These are phyloP conservation scores for Brassica nigra DNA, from an alignment of 345 rosid species.

Conservation along the genomic window DNA sequence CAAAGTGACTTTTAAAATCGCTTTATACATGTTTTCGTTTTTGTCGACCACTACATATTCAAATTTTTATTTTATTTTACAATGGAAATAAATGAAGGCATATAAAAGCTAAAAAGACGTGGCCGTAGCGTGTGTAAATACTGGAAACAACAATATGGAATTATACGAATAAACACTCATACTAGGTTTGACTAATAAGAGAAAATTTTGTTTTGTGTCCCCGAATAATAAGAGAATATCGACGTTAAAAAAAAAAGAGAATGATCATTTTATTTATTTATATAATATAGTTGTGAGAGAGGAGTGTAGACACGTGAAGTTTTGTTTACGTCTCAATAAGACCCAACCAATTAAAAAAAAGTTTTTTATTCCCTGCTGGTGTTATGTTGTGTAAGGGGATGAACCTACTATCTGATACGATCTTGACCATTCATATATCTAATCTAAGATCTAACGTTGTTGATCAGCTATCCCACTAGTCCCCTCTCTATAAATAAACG, in stretches of 20 bases:
- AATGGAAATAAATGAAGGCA: background rate
- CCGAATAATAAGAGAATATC: slow-evolving; percentile 6
- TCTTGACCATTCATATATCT: slow-evolving; percentile 22
- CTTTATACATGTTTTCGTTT: background rate
- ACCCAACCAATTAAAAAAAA: background rate
- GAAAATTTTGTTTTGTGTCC: no score
- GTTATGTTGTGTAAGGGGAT: slow-evolving; percentile 5
- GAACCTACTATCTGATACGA: background rate
- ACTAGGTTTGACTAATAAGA: slow-evolving; percentile 24
- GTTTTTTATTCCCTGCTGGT: slow-evolving; percentile 5
- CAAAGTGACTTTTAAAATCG: background rate
- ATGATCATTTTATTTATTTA: background rate
- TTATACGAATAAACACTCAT: slow-evolving; percentile 16
- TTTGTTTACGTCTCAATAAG: background rate
- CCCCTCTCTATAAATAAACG: slow-evolving; percentile 37
- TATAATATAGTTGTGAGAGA: background rate
- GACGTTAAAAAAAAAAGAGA: background rate
- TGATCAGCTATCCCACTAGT: background rate
- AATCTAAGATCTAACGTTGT: slow-evolving; percentile 18
- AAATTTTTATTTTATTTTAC: background rate
- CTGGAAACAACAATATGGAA: slow-evolving; percentile 14
- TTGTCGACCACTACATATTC: slow-evolving; percentile 6
- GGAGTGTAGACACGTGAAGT: slow-evolving; percentile 20
- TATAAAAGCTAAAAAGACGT: background rate
- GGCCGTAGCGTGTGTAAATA: slow-evolving; percentile 22